A percentile compares a stretch with the other conserved stretches of the same genome.
phyloP scores from a whole-genome alignment of 768 basidiomycete genomes.

The Megacollybia marginata region DNA sequence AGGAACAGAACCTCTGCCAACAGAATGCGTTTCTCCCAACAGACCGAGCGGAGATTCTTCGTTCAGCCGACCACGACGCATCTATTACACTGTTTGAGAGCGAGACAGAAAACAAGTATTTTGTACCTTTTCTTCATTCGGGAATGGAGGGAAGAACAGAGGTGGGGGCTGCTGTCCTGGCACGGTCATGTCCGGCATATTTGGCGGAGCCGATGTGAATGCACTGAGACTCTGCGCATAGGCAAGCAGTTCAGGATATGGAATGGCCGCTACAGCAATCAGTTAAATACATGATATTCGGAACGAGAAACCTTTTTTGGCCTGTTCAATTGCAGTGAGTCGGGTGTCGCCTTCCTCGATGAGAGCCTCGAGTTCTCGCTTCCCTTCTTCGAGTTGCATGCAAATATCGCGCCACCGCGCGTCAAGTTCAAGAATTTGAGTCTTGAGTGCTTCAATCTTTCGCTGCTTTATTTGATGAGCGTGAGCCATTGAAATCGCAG shows the following conservation, averaged over 20 bases:
- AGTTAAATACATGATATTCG: background rate
- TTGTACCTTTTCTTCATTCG: slow-evolving; percentile 68
- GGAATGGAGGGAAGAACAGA: slow-evolving; percentile 85
- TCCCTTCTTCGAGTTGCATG: slow-evolving; percentile 55
- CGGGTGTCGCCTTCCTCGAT: slow-evolving; percentile 73
- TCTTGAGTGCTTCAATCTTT: slow-evolving; percentile 62
- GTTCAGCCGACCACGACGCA: slow-evolving; percentile 76
- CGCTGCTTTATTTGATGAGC: slow-evolving; percentile 72
- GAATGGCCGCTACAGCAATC: slow-evolving; percentile 52
- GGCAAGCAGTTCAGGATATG: slow-evolving; percentile 74
- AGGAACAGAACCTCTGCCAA: slow-evolving; percentile 59
- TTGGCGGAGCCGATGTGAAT: slow-evolving; percentile 85
- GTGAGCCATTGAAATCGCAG: slow-evolving; percentile 57
- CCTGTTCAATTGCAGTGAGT: slow-evolving; percentile 60
- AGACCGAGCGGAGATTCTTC: slow-evolving; percentile 73
- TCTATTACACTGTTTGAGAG: slow-evolving; percentile 18
- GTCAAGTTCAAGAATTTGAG: slow-evolving; percentile 65
- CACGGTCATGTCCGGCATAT: slow-evolving; percentile 67
- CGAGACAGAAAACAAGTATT: too few species aligned
- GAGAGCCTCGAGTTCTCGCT: slow-evolving; percentile 59
- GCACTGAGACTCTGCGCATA: slow-evolving; percentile 82
- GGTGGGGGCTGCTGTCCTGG: slow-evolving; percentile 72
- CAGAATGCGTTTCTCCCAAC: slow-evolving; percentile 75
- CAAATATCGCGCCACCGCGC: slow-evolving; percentile 63
- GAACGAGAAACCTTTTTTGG: slow-evolving; percentile 49